Base-by-base conservation (phyloP, 2,329 filamentous ascomycete species). In the Paecilomyces sp. region DNA sequence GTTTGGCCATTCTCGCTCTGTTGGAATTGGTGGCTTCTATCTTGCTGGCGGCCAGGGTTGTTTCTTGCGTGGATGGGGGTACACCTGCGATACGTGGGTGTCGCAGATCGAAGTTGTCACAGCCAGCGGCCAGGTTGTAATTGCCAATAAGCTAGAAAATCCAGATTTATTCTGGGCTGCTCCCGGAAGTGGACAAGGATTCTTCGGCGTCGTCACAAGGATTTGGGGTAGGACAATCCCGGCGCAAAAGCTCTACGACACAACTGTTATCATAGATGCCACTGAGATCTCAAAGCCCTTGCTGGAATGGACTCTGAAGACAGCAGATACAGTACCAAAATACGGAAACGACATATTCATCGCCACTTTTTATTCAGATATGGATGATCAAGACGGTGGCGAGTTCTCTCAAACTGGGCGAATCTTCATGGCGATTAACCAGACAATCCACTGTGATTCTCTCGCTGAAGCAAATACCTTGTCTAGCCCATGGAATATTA, bases 131-230 rank as follows among this genome's bases (percentile, higher is more conserved):
- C 68, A 68, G 6, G 64, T 76, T 28, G 64, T 75, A 54, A 69
- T 71, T 28, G 70, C 70, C n/a, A 70, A 69, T 30, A 61, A 65
- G 11, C 63, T 59, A 11, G 60, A 75, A 51, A 71, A 76, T 59
- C 58, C 69, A 1, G 74, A 78, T 6, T 69, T 79, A n/a, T 74
- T 76, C 60, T 79, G 74, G 62, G 77, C 75, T 1, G 61, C 77
- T 9, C 72, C 70, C 28, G 77, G 77, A 34, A 56, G 55, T 25
- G 55, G 55, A 36, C 28, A 36, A 15, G 30, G 55, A 12, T 56
- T 56, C 55, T 56, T 56, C 25, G 55, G 55, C 2, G 55, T 52
- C 9, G 9, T 52, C 3, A 56, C 55, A 8, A 34, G 30, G 18
- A 34, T 56, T 28, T 56, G 55, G 55, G 55, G 55, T 8, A 11